phyloP scores from a whole-genome alignment of 331 rosid species.

The Pyrus hybrid region DNA sequence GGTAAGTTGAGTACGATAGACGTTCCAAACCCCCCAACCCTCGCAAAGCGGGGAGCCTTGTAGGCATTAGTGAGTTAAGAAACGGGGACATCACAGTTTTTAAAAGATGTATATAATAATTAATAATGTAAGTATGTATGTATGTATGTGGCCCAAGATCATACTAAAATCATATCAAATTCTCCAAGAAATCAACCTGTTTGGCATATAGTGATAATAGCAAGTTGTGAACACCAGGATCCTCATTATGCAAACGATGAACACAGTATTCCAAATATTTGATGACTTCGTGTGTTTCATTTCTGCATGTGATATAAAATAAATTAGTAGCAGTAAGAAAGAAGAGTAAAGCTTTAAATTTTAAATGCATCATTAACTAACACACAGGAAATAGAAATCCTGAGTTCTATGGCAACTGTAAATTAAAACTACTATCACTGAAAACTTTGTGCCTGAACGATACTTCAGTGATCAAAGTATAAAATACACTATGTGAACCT shows the following conservation, averaged over 20 bases:
- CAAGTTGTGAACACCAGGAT: slow-evolving; percentile 96
- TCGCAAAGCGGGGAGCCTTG: too few species aligned
- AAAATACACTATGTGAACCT: not conserved
- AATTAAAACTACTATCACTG: not conserved
- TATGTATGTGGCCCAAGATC: not conserved
- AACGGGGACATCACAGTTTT: too few species aligned
- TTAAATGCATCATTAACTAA: not conserved
- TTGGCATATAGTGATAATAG: slow-evolving; percentile 89
- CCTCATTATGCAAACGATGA: slow-evolving; percentile 91
- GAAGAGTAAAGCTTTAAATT: not conserved
- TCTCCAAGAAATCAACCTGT: slow-evolving; percentile 52
- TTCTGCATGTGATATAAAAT: slow-evolving; percentile 47
- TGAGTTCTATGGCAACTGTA: not conserved
- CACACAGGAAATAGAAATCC: not conserved
- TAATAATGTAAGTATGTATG: not conserved
- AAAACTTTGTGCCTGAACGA: not conserved
- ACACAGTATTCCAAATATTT: slow-evolving; percentile 92
- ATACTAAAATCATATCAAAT: not conserved
- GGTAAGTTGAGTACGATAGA: too few species aligned
- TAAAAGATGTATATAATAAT: too few species aligned
- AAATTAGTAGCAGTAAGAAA: not conserved
- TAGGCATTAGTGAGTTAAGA: too few species aligned
- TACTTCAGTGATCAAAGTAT: not conserved
- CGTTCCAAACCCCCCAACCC: too few species aligned
- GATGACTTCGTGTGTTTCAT: slow-evolving; percentile 97